Evolutionary conservation across 352 stramenopile genomes (phyloP).

Genomic region (Phytopythium mirpurense): DNA sequence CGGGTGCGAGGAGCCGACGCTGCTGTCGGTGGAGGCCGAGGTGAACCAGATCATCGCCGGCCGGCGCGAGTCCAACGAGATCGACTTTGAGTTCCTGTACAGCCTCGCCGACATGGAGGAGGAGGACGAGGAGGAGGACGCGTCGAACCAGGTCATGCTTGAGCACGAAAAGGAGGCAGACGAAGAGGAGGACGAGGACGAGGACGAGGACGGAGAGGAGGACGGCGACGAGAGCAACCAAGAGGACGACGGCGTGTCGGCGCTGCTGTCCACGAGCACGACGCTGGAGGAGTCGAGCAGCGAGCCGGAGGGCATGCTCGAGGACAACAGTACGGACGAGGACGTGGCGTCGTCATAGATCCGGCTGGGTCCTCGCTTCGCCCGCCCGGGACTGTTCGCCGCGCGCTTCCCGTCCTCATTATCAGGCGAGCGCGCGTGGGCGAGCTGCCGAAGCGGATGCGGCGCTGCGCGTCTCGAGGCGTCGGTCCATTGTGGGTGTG

Average conservation of each 20-base stretch:
- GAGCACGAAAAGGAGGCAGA: conserved; percentile 14
- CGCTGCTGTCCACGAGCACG: conserved; percentile 4
- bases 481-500: not conserved
- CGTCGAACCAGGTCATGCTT: conserved; percentile 14
- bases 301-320: conserved; percentile 3
- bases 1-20: conserved; percentile 64
- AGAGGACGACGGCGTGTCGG: conserved; percentile 10
- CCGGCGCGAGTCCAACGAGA: conserved; percentile 77
- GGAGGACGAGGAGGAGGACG: conserved; percentile 20
- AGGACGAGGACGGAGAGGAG: conserved; percentile 11
- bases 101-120: conserved; percentile 35
- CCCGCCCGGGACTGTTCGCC: too few relatives aligned
- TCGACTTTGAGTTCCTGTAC: conserved; percentile 79
- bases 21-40: conserved; percentile 70
- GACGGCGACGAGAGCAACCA: conserved; percentile 15
- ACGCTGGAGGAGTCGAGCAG: conserved; percentile 6
- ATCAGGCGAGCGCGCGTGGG: conserved; percentile 3
- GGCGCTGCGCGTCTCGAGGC: too few relatives aligned
- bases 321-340: conserved; percentile 8
- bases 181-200: conserved; percentile 10
- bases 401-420: conserved; percentile 7
- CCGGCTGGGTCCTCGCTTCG: too few relatives aligned
- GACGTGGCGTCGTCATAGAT: conserved; percentile 8
- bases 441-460: too few relatives aligned
- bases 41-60: conserved; percentile 81